phyloP scores from a whole-genome alignment of 805 yeast genomes.

The Lachancea thermotolerans region DNA sequence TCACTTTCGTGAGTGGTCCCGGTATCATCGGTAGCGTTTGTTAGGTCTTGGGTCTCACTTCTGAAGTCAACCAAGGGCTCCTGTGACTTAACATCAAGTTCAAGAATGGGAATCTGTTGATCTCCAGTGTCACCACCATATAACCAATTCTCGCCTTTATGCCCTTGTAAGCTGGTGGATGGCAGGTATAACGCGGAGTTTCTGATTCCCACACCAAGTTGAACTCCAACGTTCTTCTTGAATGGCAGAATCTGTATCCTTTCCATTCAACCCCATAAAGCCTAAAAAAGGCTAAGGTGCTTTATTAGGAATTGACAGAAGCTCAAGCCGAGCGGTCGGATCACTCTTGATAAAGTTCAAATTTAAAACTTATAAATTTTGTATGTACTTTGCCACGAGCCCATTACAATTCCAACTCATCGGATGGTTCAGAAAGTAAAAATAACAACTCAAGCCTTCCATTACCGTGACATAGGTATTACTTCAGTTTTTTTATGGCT shows the following conservation, averaged over 20 bases:
- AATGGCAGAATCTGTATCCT: slow-evolving; percentile 5
- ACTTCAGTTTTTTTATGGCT: no score
- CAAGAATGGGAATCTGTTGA: not conserved
- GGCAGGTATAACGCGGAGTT: slow-evolving; percentile 5
- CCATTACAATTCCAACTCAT: not conserved
- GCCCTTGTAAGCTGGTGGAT: not conserved
- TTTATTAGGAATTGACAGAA: no score
- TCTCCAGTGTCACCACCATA: not conserved
- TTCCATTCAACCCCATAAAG: slow-evolving; percentile 3
- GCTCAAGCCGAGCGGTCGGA: no score
- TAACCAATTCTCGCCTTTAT: slow-evolving; percentile 1
- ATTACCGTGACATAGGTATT: no score
- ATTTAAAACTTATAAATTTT: not conserved
- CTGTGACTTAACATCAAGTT: not conserved
- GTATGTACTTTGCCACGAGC: not conserved
- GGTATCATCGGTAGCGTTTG: no score
- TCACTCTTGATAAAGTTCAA: no score
- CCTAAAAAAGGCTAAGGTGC: not conserved
- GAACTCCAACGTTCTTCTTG: slow-evolving; percentile 6
- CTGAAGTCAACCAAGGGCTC: not conserved
- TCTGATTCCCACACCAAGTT: slow-evolving; percentile 8
- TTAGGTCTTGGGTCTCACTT: not conserved
- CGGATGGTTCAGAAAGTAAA: no score
- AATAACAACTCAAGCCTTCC: no score
- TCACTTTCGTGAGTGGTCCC: no score